Percentiles rank a stretch among this genome's conserved stretches.
Evolutionary conservation across 2,329 filamentous ascomycete genomes (phyloP).

Genomic region (Arthroderma sp.): DNA sequence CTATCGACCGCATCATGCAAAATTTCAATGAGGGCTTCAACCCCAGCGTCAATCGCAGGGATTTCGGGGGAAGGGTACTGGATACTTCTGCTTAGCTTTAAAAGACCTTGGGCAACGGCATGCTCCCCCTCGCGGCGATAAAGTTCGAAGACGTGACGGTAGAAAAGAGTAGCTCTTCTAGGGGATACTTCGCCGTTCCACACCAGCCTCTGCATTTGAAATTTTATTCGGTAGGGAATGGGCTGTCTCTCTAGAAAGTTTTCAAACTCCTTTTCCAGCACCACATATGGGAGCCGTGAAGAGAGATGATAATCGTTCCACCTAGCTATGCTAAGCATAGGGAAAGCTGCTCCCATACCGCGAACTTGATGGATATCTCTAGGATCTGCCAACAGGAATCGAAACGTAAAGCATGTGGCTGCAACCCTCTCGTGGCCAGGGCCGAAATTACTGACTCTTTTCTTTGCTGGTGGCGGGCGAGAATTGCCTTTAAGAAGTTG

Average conservation of each 20-base stretch:
- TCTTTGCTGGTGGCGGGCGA: conserved; percentile 3
- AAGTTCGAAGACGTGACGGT: conserved; percentile 22
- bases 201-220: conserved; percentile 51
- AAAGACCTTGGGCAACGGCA: conserved; percentile 35
- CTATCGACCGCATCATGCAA: conserved; percentile 2
- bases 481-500: background rate
- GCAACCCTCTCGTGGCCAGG: conserved; percentile 11
- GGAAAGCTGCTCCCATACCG: conserved; percentile 12
- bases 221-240: conserved; percentile 43
- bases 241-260: conserved; percentile 10
- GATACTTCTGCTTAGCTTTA: conserved; percentile 40
- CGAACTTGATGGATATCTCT: conserved; percentile 17
- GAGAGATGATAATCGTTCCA: conserved; percentile 12
- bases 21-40: conserved; percentile 32
- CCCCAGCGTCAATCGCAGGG: conserved; percentile 31
- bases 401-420: conserved; percentile 33
- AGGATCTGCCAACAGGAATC: conserved; percentile 20
- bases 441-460: conserved; percentile 11
- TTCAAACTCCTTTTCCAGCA: conserved; percentile 7
- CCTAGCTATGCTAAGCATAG: conserved; percentile 12
- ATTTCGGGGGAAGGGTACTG: conserved; percentile 42
- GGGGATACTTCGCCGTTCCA: conserved; percentile 52
- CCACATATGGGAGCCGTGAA: background rate
- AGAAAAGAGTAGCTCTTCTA: conserved; percentile 25
- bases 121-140: conserved; percentile 16